Evolutionary conservation across 768 basidiomycete genomes (phyloP).

Genomic region (Leccinum imitatum): DNA sequence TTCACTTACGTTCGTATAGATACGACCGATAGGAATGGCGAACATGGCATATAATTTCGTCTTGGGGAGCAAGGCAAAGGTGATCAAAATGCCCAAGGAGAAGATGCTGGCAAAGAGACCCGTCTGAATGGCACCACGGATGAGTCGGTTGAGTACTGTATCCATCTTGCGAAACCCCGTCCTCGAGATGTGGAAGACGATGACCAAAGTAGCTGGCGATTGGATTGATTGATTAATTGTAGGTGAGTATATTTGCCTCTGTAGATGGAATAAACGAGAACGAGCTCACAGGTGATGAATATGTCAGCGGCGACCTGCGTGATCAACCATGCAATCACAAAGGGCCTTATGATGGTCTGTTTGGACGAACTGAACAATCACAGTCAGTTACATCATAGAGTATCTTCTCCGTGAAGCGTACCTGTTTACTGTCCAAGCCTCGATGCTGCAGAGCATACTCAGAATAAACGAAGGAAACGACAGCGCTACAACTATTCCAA

Average conservation of each 20-base stretch:
- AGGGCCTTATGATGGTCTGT: not conserved
- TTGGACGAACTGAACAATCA: not conserved
- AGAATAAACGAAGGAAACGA: not conserved
- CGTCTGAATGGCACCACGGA: not conserved
- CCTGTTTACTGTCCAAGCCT: not conserved
- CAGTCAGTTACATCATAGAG: not conserved
- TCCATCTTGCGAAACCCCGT: not conserved
- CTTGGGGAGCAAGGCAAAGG: not conserved
- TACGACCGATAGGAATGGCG: not conserved
- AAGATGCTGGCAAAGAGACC: not conserved
- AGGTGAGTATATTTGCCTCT: not conserved
- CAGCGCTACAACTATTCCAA: not conserved
- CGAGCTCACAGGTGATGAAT: not conserved
- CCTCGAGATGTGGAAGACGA: not conserved
- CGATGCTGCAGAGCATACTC: not conserved
- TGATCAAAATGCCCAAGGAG: not conserved
- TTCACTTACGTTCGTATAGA: not conserved
- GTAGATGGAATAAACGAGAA: not conserved
- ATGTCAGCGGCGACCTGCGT: not conserved
- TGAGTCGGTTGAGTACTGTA: not conserved
- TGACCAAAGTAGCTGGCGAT: not conserved
- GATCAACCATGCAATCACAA: not conserved
- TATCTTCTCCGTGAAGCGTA: not conserved
- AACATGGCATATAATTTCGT: not conserved
- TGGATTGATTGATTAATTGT: not conserved